A percentile compares a stretch with the other conserved stretches of the same genome.
Conservation (phyloP, 2,329 filamentous ascomycete genomes). For the Hirsutella minnesotensis region DNA sequence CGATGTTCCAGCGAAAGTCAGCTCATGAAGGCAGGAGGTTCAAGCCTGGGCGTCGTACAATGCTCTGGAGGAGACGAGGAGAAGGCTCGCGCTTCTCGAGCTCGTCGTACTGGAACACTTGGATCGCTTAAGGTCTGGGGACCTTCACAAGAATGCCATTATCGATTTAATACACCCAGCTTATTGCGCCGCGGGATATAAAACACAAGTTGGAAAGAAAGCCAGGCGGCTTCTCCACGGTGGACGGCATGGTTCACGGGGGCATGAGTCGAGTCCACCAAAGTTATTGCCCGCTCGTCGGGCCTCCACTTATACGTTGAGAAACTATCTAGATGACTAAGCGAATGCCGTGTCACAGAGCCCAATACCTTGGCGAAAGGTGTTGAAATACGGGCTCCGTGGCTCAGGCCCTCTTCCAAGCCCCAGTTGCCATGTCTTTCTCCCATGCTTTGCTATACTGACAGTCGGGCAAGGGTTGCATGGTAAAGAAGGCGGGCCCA, state of each 20-base stretch:
- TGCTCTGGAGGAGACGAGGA: not conserved
- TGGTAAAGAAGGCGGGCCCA: not conserved
- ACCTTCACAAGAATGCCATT: not conserved
- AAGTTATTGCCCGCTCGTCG: not conserved
- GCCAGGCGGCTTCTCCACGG: not conserved
- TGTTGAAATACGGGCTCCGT: no score
- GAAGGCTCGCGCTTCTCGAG: constrained; percentile 1
- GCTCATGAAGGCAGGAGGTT: not conserved
- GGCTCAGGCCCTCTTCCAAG: not conserved
- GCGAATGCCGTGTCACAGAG: not conserved
- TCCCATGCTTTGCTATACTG: not conserved
- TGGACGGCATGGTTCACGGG: not conserved
- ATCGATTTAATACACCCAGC: constrained; percentile 1
- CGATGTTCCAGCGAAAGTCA: not conserved
- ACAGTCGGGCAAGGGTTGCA: not conserved
- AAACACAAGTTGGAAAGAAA: not conserved
- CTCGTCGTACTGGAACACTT: not conserved
- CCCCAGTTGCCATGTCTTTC: not conserved
- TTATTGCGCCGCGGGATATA: constrained; percentile 1
- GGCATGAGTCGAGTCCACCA: constrained; percentile 19
- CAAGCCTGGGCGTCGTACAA: not conserved
- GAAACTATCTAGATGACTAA: not conserved
- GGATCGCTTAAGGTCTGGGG: not conserved
- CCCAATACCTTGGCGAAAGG: no score
- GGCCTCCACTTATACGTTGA: not conserved